Conservation (phyloP, 768 basidiomycete genomes). For the Pulveroboletus frians region DNA sequence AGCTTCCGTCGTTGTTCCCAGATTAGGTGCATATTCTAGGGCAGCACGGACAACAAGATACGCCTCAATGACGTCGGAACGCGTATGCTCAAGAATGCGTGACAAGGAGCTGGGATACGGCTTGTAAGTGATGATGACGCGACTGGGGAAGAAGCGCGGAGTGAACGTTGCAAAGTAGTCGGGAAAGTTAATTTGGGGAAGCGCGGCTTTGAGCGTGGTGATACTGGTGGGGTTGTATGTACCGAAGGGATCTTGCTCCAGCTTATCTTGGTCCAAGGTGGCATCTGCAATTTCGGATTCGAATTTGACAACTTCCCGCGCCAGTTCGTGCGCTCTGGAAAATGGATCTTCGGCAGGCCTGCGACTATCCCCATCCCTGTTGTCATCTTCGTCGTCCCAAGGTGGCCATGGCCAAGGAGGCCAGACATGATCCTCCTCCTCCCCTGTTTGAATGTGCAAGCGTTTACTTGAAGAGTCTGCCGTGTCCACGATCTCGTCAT, state of each 20-base stretch:
- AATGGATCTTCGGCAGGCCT: slow-evolving; percentile 32
- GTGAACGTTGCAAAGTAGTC: slow-evolving; percentile 86
- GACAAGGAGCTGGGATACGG: slow-evolving; percentile 66
- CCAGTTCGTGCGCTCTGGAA: slow-evolving; percentile 54
- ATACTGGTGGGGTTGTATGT: slow-evolving; percentile 85
- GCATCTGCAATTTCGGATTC: slow-evolving; percentile 75
- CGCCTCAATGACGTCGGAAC: slow-evolving; percentile 70
- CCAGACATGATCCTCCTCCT: slow-evolving; percentile 44
- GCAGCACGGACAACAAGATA: slow-evolving; percentile 83
- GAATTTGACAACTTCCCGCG: slow-evolving; percentile 67
- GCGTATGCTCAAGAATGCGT: slow-evolving; percentile 60
- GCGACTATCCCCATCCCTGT: slow-evolving; percentile 35
- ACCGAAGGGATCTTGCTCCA: slow-evolving; percentile 74
- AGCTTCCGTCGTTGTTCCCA: slow-evolving; percentile 71
- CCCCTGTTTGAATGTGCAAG: slow-evolving; percentile 34
- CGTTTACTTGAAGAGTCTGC: slow-evolving; percentile 6
- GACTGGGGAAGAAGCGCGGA: slow-evolving; percentile 67
- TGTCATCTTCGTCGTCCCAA: slow-evolving; percentile 65
- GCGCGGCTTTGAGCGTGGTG: slow-evolving; percentile 57
- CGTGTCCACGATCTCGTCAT: slow-evolving; percentile 30
- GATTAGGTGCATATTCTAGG: slow-evolving; percentile 57
- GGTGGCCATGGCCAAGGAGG: slow-evolving; percentile 87
- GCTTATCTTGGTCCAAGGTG: slow-evolving; percentile 73
- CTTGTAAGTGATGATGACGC: slow-evolving; percentile 80
- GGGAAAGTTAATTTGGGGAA: slow-evolving; percentile 76